Base-by-base conservation (phyloP, 2,329 filamentous ascomycete genomes). In the Albophoma yamanashiensis region DNA sequence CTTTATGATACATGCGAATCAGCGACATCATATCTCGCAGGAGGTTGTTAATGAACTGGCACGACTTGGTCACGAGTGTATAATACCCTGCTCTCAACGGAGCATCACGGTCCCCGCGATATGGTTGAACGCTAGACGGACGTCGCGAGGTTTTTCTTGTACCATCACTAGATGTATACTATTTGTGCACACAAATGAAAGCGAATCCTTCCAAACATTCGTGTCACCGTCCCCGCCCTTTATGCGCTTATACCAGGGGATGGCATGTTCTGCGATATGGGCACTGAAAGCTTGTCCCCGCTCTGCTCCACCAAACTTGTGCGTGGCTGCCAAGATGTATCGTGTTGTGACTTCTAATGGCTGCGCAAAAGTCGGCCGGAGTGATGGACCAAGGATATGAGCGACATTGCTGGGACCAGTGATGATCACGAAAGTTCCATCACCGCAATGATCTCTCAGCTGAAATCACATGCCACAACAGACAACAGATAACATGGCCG, bases 21-120 rank as follows among this genome's bases (percentile, higher is more conserved):
- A 6, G 17, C 20, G 8, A 8, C 27, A n/a, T 36, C 50, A n/a
- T 8, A 36, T n/a, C 50, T 53, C 27, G 50, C 50, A 34, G 20
- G 50, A 34, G 17, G 27, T 36, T 53, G 11, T 53, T 34, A 22
- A 36, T 36, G 50, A 22, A 5, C 20, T n/a, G 27, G 27, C 17
- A 34, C n/a, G 27, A 34, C 27, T 31, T 12, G 14, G 50, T 20
- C 50, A 22, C 50, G 50, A 53, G 7, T 50, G 47, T 50, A 50
- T 36, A 36, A 53, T 53, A 53, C 50, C 66, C 63, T 38, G 38
- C 55, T 17, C 55, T 43, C 38, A 5, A 25, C 55, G 4, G 25
- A 39, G 55, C 50, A 53, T 53, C 17, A 53, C 31, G 11, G 3
- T 53, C 20, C 47, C 47, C 34, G 47, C 47, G 7, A 11, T n/a